phyloP scores from a whole-genome alignment of 2,329 filamentous ascomycete species.

The Talaromyces albobiverticillius region DNA sequence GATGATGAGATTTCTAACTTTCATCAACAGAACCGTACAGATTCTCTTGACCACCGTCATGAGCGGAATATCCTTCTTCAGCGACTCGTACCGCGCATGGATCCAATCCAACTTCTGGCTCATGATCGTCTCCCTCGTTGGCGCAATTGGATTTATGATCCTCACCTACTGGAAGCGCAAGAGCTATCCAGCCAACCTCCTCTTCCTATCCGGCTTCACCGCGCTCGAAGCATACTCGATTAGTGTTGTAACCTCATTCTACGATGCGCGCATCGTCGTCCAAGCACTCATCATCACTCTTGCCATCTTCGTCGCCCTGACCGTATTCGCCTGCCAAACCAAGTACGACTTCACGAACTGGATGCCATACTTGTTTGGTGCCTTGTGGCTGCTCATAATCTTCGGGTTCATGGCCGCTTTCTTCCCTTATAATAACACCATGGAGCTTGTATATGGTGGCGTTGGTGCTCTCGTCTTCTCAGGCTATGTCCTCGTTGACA shows the following conservation, averaged over 20 bases:
- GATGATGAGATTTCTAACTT: neutral
- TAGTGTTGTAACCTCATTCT: slow-evolving; percentile 89
- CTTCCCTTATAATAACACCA: slow-evolving; percentile 76
- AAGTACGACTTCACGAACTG: slow-evolving; percentile 98
- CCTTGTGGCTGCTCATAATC: slow-evolving; percentile 82
- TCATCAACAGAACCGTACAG: slow-evolving; percentile 66
- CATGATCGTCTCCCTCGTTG: slow-evolving; percentile 83
- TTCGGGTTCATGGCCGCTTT: slow-evolving; percentile 93
- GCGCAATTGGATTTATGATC: slow-evolving; percentile 78
- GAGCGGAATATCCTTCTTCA: slow-evolving; percentile 84
- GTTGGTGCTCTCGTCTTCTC: slow-evolving; percentile 84
- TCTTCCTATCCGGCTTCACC: slow-evolving; percentile 90
- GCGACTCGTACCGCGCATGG: slow-evolving; percentile 73
- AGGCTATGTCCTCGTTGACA: slow-evolving; percentile 93
- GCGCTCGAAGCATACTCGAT: slow-evolving; percentile 90
- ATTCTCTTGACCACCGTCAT: slow-evolving; percentile 79
- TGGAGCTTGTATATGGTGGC: slow-evolving; percentile 81
- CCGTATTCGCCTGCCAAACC: slow-evolving; percentile 88
- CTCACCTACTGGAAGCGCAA: slow-evolving; percentile 95
- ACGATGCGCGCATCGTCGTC: slow-evolving; percentile 77
- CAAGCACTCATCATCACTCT: slow-evolving; percentile 84
- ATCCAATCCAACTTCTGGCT: slow-evolving; percentile 80
- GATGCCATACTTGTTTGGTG: slow-evolving; percentile 92
- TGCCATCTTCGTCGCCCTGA: slow-evolving; percentile 62
- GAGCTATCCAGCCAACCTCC: slow-evolving; percentile 88